Conservation (phyloP, 1,139 yeast genomes). For the Protomyces pachydermus region DNA sequence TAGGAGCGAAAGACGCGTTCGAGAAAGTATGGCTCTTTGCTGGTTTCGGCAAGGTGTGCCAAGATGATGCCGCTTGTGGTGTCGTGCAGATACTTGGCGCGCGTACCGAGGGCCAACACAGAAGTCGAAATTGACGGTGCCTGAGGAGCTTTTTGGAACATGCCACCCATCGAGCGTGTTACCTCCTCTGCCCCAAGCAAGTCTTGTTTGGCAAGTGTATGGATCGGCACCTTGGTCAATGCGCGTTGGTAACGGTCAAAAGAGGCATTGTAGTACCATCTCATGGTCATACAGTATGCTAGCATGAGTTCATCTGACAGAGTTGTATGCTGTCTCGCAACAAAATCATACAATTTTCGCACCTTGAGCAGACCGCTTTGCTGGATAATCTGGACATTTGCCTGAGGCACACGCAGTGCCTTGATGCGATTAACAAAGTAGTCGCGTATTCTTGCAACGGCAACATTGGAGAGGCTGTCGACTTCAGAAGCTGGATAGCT, state of each 20-base stretch:
- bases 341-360: conserved; percentile 56
- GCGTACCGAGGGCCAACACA: conserved; percentile 13
- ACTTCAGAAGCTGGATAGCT: conserved; percentile 27
- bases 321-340: conserved; percentile 53
- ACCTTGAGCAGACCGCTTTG: conserved; percentile 52
- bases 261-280: conserved; percentile 81
- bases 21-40: conserved; percentile 54
- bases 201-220: conserved; percentile 50
- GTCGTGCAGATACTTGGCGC: conserved; percentile 27
- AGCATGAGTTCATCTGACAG: conserved; percentile 68
- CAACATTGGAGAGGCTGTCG: conserved; percentile 39
- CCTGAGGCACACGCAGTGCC: conserved; percentile 50
- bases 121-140: not conserved
- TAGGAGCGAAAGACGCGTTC: conserved; percentile 49
- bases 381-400: conserved; percentile 69
- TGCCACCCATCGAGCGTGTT: conserved; percentile 10
- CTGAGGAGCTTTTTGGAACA: conserved; percentile 8
- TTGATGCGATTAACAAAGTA: conserved; percentile 62
- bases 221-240: conserved; percentile 57
- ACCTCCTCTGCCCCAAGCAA: conserved; percentile 47
- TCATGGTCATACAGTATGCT: conserved; percentile 83
- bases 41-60: conserved; percentile 51
- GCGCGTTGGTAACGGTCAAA: conserved; percentile 77
- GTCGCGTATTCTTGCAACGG: conserved; percentile 71
- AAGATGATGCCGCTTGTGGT: conserved; percentile 12